These are phyloP conservation scores for Salix brachista DNA, from an alignment of 345 rosid species.

Conservation along the genomic window DNA sequence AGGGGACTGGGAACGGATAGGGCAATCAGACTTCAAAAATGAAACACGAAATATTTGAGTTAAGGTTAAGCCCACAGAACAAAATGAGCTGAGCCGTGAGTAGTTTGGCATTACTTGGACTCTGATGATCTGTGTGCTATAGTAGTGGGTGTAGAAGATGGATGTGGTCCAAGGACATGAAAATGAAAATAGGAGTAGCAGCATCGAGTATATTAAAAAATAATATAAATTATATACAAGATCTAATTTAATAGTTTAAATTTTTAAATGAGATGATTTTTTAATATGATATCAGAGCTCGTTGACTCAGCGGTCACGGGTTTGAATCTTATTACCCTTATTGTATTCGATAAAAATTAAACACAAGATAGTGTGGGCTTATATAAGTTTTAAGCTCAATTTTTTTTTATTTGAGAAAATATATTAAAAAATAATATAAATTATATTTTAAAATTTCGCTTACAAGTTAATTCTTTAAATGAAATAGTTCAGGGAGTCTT, in stretches of 20 bases:
- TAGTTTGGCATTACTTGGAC: background rate
- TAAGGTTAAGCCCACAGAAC: background rate
- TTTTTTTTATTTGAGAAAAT: fast-evolving
- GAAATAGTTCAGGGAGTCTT: too few species aligned
- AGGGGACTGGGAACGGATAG: background rate
- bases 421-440: too few species aligned
- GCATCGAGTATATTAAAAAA: background rate
- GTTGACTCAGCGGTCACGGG: too few species aligned
- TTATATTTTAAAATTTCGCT: too few species aligned
- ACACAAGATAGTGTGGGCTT: fast-evolving
- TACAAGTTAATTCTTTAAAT: too few species aligned
- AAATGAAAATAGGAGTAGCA: background rate
- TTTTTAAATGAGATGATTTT: too few species aligned
- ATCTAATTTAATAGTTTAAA: too few species aligned
- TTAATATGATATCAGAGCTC: too few species aligned
- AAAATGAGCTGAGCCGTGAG: background rate
- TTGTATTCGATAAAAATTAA: too few species aligned
- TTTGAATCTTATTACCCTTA: too few species aligned
- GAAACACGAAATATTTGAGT: background rate
- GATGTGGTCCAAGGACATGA: background rate
- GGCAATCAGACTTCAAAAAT: background rate
- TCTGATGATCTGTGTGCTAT: background rate
- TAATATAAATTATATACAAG: too few species aligned
- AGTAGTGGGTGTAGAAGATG: background rate
- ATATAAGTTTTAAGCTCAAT: fast-evolving